These are phyloP conservation scores for Lagenaria siceraria DNA, from an alignment of 306 rosid species.

Conservation along the genomic window DNA sequence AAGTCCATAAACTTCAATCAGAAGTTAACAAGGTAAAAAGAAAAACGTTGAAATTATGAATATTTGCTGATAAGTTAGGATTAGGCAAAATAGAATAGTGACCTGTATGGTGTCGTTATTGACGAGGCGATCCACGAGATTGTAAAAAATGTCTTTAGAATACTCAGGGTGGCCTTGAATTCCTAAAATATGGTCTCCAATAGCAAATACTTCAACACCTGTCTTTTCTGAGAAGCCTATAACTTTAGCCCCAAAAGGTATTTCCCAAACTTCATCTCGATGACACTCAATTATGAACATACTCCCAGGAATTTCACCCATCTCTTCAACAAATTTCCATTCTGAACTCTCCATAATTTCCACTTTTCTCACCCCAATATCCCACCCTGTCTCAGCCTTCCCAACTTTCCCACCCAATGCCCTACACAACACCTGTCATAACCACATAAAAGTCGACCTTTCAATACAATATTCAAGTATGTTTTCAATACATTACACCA, in stretches of 20 bases:
- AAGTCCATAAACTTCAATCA: not conserved
- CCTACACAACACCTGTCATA: conserved; percentile 41
- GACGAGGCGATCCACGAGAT: conserved; percentile 45
- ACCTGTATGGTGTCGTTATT: conserved; percentile 35
- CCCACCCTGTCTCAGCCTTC: conserved; percentile 29
- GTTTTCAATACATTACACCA: not conserved
- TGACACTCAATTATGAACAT: conserved; percentile 46
- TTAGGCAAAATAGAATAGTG: not conserved
- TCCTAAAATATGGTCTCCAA: conserved; percentile 45
- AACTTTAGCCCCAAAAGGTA: conserved; percentile 50
- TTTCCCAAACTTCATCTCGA: conserved; percentile 58
- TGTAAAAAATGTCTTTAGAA: conserved; percentile 36
- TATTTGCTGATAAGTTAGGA: not conserved
- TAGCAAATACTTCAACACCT: conserved; percentile 52
- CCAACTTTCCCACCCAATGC: conserved; percentile 68
- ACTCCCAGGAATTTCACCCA: conserved; percentile 24
- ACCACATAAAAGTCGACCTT: not conserved
- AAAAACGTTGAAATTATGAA: not conserved
- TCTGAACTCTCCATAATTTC: conserved; percentile 13
- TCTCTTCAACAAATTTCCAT: conserved; percentile 5
- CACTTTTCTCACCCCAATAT: conserved; percentile 7
- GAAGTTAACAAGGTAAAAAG: not conserved
- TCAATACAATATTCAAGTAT: not conserved
- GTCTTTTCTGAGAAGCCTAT: conserved; percentile 52
- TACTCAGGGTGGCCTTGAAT: conserved; percentile 75